Base-by-base conservation (phyloP, 2,329 filamentous ascomycete species). In the Colletotrichum abscissum region DNA sequence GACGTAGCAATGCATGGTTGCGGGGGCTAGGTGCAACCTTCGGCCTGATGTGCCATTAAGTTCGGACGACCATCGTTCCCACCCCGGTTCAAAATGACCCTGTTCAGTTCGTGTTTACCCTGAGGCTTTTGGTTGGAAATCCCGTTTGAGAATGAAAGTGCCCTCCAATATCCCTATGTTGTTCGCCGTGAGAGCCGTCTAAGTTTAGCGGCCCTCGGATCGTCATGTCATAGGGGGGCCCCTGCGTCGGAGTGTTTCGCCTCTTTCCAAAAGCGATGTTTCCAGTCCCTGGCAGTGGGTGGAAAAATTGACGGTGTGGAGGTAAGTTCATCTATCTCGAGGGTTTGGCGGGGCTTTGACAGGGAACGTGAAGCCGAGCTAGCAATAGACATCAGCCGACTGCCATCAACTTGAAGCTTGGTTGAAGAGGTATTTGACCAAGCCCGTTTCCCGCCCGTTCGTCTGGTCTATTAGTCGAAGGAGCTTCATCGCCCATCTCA, bases 181-280 rank as follows among this genome's bases (percentile, higher is more conserved):
- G n/a, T 22, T 49, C 42, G 42, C 42, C 42, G 42, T 49, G 42
- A 4, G 19, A n/a, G 7, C n/a, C 14, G 7, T 54, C 30, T 26
- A 35, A 54, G n/a, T 54, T 35, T 24, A 54, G 60, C 14, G 6
- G 14, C 14, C 22, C 4, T 38, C 28, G 42, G 30, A 54, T 26
- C 28, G 35, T 5, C 62, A 26, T 33, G 14, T 33, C 33, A 58
- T 33, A 24, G 59, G 22, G 67, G 14, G 54, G 11, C 33, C 70
- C 70, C 66, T 73, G 70, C 59, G 11, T 22, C 35, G 19, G 22
- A 42, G 57, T 62, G 58, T 49, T 68, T 69, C 65, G 69, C 19
- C 52, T 57, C 28, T 58, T 72, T 72, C 64, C 64, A 24, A 35
- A 52, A 68, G 35, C 46, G 57, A 62, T 56, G 28, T 63, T 69